These are phyloP conservation scores for Scenedesmus sp. DNA, from an alignment of 163 green algal species.

Conservation along the genomic window DNA sequence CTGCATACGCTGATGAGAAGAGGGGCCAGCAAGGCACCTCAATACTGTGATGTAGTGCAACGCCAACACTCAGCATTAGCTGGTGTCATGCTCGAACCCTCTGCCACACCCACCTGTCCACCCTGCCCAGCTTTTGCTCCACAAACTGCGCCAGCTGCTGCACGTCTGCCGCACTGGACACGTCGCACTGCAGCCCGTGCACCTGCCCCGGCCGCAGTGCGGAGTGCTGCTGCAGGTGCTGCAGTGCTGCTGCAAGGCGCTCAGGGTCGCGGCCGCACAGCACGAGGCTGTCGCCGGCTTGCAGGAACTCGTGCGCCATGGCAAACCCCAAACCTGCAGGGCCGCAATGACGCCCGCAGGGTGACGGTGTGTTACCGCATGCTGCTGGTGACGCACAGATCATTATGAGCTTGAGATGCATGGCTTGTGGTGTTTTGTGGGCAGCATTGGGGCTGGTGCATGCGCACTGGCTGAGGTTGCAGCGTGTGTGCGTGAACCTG, in stretches of 20 bases:
- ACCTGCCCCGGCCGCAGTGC: slow-evolving; percentile 21
- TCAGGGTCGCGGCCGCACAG: slow-evolving; percentile 62
- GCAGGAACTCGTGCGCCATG: slow-evolving; percentile 65
- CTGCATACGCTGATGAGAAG: too few relatives aligned
- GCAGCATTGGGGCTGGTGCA: too few relatives aligned
- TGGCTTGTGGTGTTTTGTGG: too few relatives aligned
- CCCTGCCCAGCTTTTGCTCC: slow-evolving; percentile 45
- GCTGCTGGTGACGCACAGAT: too few relatives aligned
- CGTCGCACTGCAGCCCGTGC: slow-evolving; percentile 58
- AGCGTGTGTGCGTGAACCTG: too few relatives aligned
- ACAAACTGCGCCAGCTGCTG: slow-evolving; percentile 55
- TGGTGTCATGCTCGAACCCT: too few relatives aligned
- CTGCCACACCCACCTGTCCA: slow-evolving; percentile 55
- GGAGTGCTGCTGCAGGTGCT: slow-evolving; percentile 49
- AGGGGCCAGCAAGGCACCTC: too few relatives aligned
- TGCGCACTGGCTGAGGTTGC: too few relatives aligned
- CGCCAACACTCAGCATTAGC: too few relatives aligned
- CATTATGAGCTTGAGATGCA: too few relatives aligned
- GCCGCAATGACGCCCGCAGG: slow-evolving; percentile 26
- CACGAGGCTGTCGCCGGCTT: slow-evolving; percentile 61
- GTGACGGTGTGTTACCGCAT: too few relatives aligned
- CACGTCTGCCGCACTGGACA: slow-evolving; percentile 59
- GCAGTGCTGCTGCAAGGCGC: slow-evolving; percentile 54
- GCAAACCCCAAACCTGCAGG: slow-evolving; percentile 63
- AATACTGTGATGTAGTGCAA: too few relatives aligned